Conservation (phyloP, 495 filamentous ascomycete species). For the Xylaria bambusicola region DNA sequence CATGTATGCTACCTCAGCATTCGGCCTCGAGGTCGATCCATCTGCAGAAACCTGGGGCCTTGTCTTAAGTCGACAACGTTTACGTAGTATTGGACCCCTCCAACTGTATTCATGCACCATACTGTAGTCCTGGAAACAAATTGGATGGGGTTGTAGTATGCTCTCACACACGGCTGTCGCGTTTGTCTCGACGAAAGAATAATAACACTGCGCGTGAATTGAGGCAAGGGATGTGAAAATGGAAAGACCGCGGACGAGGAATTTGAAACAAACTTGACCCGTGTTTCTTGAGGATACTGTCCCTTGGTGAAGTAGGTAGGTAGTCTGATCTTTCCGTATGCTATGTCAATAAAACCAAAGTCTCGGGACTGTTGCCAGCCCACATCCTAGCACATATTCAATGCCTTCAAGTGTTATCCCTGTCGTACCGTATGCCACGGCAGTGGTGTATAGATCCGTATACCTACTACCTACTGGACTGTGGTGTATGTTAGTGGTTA, state of each 20-base stretch:
- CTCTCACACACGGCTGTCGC: conserved; percentile 7
- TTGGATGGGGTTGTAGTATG: neutral
- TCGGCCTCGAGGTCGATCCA: conserved; percentile 4
- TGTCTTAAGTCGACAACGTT: neutral
- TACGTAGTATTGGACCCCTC: conserved; percentile 2
- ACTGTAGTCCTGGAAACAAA: neutral
- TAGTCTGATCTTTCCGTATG: neutral
- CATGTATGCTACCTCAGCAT: neutral
- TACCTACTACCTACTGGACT: no score
- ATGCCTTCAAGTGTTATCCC: no score
- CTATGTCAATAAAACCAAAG: neutral
- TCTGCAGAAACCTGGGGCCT: conserved; percentile 10
- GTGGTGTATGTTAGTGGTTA: no score
- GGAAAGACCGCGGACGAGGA: neutral
- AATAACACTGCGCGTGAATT: neutral
- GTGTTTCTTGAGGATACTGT: neutral
- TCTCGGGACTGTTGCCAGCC: no score
- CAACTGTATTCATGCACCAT: conserved; percentile 5
- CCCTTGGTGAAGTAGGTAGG: neutral
- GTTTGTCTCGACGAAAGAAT: neutral
- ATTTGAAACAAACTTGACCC: neutral
- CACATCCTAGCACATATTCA: no score
- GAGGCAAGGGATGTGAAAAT: neutral
- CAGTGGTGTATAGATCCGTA: no score
- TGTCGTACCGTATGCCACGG: no score